Evolutionary conservation across 75 land plant species (phyloP).

Genomic region (Isoetes taiwanensis): DNA sequence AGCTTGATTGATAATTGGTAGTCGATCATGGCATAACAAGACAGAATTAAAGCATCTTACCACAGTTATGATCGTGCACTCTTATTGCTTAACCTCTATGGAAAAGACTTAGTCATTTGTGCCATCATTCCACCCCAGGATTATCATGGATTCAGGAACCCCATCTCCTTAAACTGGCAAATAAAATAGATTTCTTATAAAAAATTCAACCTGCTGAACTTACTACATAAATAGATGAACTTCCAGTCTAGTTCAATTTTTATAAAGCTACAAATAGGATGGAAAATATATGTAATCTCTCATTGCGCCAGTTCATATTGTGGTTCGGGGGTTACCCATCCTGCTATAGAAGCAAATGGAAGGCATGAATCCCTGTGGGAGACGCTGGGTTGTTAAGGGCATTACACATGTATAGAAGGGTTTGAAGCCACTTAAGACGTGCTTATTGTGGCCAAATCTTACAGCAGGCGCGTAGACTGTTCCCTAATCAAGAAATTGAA

Average conservation of each 20-base stretch:
- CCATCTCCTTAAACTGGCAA: constrained; percentile 90
- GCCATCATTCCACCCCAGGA: constrained; percentile 98
- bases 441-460: too few relatives aligned
- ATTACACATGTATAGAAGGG: too few relatives aligned
- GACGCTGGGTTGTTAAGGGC: too few relatives aligned
- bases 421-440: too few relatives aligned
- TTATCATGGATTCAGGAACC: constrained; percentile 85
- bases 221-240: neutral
- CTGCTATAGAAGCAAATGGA: neutral
- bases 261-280: neutral
- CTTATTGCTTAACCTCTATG: constrained; percentile 38
- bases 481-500: too few relatives aligned
- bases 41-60: neutral
- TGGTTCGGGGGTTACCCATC: neutral
- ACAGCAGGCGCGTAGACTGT: too few relatives aligned
- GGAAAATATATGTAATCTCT: neutral
- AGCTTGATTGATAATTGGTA: neutral
- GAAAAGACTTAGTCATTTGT: constrained; percentile 90
- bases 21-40: neutral
- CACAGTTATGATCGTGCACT: neutral
- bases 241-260: neutral
- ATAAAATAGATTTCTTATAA: neutral
- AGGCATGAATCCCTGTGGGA: too few relatives aligned
- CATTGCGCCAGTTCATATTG: neutral
- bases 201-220: neutral